These are phyloP conservation scores for Paramyrothecium sp. DNA, from an alignment of 2,329 filamentous ascomycete genomes.

Conservation along the genomic window DNA sequence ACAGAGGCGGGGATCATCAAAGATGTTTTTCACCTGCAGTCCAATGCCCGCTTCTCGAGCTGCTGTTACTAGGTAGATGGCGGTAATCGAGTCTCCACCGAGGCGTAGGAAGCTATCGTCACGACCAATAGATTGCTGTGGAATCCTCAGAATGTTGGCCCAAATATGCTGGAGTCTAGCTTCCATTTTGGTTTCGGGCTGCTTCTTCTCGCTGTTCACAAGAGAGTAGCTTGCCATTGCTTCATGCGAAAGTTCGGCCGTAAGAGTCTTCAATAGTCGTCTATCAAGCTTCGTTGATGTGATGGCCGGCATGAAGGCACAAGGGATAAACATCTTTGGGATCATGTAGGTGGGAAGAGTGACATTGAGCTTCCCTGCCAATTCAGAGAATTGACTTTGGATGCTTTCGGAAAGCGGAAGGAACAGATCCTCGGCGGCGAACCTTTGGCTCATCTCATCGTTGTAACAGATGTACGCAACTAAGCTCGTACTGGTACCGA, in stretches of 20 bases:
- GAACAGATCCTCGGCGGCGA: neutral
- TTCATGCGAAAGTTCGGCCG: conserved; percentile 2
- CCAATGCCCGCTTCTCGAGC: conserved; percentile 31
- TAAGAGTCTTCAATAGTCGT: neutral
- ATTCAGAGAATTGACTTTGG: neutral
- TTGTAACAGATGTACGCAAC: neutral
- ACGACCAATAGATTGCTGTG: conserved; percentile 21
- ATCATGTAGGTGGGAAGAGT: conserved; percentile 14
- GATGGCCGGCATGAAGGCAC: conserved; percentile 10
- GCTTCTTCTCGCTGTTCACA: neutral
- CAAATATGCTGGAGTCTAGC: conserved; percentile 26
- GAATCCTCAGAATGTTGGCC: conserved; percentile 26
- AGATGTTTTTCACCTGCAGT: conserved; percentile 38
- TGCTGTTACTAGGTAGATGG: conserved; percentile 41
- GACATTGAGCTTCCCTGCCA: conserved; percentile 5
- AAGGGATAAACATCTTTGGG: conserved; percentile 8
- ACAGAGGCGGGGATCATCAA: conserved; percentile 35
- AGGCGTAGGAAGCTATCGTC: conserved; percentile 39
- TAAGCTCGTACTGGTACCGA: neutral
- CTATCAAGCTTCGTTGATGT: conserved; percentile 14
- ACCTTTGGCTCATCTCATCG: neutral
- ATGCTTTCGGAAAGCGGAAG: neutral
- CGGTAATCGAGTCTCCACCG: conserved; percentile 44
- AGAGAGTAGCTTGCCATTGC: conserved; percentile 2
- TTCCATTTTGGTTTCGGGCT: conserved; percentile 31